Percentiles rank a stretch among this genome's conserved stretches.
Evolutionary conservation across 768 basidiomycete genomes (phyloP).

Genomic region (Russula sp.): DNA sequence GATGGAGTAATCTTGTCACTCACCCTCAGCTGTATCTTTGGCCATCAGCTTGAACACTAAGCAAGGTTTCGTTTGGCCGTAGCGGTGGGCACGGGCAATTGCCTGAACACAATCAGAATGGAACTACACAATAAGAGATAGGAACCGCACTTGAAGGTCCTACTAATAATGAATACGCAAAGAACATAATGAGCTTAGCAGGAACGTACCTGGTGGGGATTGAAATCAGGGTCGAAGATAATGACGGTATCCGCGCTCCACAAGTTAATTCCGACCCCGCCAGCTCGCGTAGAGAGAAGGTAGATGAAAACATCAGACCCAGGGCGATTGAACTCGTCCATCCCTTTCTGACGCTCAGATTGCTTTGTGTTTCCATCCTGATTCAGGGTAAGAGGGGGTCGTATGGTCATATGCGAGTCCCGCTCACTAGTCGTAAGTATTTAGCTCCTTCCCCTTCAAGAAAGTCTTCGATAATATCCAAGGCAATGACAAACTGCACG

Average conservation of each 20-base stretch:
- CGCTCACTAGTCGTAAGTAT: slow-evolving; percentile 66
- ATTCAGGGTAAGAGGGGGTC: not conserved
- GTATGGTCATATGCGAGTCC: slow-evolving; percentile 11
- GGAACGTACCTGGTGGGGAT: slow-evolving; percentile 81
- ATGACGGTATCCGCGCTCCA: slow-evolving; percentile 86
- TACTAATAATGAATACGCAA: slow-evolving; percentile 28
- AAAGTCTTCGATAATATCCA: slow-evolving; percentile 88
- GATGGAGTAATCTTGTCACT: slow-evolving; percentile 1
- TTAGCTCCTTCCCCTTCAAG: slow-evolving; percentile 72
- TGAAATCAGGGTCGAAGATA: slow-evolving; percentile 94
- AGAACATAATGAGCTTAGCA: not conserved
- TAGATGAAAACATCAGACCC: slow-evolving; percentile 88
- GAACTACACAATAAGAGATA: not conserved
- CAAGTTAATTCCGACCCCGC: slow-evolving; percentile 38
- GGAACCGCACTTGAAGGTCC: slow-evolving; percentile 77
- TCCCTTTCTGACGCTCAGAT: slow-evolving; percentile 80
- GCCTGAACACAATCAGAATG: slow-evolving; percentile 46
- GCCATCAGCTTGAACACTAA: slow-evolving; percentile 96
- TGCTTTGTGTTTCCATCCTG: slow-evolving; percentile 90
- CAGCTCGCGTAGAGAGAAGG: slow-evolving; percentile 82
- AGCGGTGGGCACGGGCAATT: slow-evolving; percentile 90
- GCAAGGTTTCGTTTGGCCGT: slow-evolving; percentile 91
- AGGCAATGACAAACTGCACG: slow-evolving; percentile 74
- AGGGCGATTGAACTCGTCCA: slow-evolving; percentile 91
- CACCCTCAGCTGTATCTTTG: slow-evolving; percentile 88